Evolutionary conservation across 129 eudicot genomes (phyloP).

Genomic region (Dittrichia graveolens): DNA sequence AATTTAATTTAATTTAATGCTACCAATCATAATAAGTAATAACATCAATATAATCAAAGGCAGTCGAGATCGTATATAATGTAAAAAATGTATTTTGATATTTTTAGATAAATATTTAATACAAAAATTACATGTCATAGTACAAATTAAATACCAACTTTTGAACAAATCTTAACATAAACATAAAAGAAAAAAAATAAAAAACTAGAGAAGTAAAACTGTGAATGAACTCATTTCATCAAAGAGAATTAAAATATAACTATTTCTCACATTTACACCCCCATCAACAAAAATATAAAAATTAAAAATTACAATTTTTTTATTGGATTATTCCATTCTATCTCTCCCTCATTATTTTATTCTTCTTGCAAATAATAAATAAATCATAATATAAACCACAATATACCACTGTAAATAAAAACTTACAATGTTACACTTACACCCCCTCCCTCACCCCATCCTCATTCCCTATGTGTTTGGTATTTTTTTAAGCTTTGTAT

Average conservation of each 20-base stretch:
- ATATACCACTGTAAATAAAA: conserved; percentile 47
- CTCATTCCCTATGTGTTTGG: conserved; percentile 35
- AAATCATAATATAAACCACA: conserved; percentile 47
- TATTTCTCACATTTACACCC: conserved; percentile 57
- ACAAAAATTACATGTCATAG: too few species aligned
- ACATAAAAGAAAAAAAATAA: neutral
- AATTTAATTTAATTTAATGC: too few species aligned
- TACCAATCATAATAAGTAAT: too few species aligned
- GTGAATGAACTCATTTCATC: conserved; percentile 26
- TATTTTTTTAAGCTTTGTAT: conserved; percentile 21
- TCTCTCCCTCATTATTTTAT: conserved; percentile 40
- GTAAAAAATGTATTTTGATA: too few species aligned
- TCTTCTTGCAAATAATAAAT: conserved; percentile 56
- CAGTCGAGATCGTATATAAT: too few species aligned
- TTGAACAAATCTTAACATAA: neutral
- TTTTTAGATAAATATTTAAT: too few species aligned
- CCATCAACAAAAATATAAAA: conserved; percentile 43
- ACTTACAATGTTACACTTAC: conserved; percentile 51
- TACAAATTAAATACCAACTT: too few species aligned
- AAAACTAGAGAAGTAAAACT: neutral
- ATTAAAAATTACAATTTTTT: conserved; percentile 34
- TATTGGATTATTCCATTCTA: conserved; percentile 45
- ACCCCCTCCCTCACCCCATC: conserved; percentile 32
- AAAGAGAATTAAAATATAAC: conserved; percentile 37
- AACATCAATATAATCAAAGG: too few species aligned